Evolutionary conservation across 208 protist species (phyloP), one percentile per base, ranked within the genome.

Genomic region (Herpetomonas samuelpessoai): DNA sequence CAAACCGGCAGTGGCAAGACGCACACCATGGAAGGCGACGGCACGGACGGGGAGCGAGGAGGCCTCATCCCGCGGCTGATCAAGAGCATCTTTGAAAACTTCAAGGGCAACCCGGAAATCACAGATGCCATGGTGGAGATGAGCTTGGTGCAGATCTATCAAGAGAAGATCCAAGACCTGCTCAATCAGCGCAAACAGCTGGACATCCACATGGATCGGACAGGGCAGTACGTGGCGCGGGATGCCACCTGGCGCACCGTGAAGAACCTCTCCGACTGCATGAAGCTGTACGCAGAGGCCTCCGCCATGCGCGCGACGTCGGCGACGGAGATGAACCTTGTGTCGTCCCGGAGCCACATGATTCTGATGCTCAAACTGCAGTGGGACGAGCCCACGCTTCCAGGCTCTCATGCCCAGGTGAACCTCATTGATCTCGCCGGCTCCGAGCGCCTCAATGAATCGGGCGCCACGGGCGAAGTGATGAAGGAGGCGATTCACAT

Each of bases 1-100:
- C 97, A 98, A 76, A 98, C 97, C 0, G 96, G 96, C 27, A 92
- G 87, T 48, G 97, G 97, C 45, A 98, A 98, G 76, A 97, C 80
- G 46, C 79, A 79, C 73, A 93, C 87, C 2, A 96, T 96, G 87
- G 88, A 95, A 66, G 91, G 87, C 14, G 72, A 79, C 62, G 49
- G 68, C 9, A 53, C 28, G 2, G 66, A 73, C n/a, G 26, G 21
- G 30, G 77, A 78, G 14, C 25, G 59, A 6, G 50, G 68, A 12
- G 87, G 91, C 25, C 68, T 96, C 24, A 90, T 91, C 12, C 87
- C 90, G 10, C 84, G 85, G 14, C 52, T 96, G 19, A 82, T 96
- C n/a, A 53, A 71, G 2, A 74, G 71, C 29, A 79, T 96, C 35
- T 96, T 96, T 62, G 49, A 79, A 24, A 41, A 71, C 9, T 91